Base-by-base conservation (phyloP, 2,329 filamentous ascomycete species). In the Fusarium paranaense region DNA sequence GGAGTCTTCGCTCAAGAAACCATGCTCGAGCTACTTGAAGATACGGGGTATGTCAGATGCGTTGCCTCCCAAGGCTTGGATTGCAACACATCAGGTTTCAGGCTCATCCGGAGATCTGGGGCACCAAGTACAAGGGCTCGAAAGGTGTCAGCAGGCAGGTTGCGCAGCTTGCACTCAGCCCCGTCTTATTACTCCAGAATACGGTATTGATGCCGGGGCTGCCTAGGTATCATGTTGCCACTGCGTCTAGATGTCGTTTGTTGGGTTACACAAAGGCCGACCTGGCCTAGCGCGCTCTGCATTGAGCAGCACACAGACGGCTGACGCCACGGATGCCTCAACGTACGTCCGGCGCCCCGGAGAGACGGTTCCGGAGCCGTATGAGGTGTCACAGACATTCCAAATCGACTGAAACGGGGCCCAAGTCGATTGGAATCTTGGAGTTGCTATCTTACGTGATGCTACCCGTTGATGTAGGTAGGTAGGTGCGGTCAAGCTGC, bases 291-390 rank as follows among this genome's bases (percentile, higher is more conserved):
- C 58, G 45, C 64, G 62, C 40, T 45, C 54, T 54, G 40, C 59
- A 50, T 33, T 50, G 61, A 38, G 35, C 50, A 70, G 42, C 40
- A 70, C 58, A 66, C 42, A 62, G 50, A 66, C 67, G 35, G 18
- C 56, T 42, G 37, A 69, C 66, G 50, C 59, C 47, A 62, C 50
- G 54, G 45, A 38, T 50, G 40, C 52, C 56, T 35, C 56, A 60
- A 64, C 22, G 33, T 59, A 68, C 20, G 33, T 59, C 58, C 57
- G 60, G 30, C n/a, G 35, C 25, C 22, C 52, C 62, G 54, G 66
- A 52, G 59, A n/a, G 52, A 60, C 11, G 33, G 14, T 32, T 38
- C 62, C 62, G 59, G 38, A 30, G 40, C 30, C 47, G n/a, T 35
- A 42, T 40, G 52, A 62, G 42, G 37, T 56, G 50, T 27, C 27